Evolutionary conservation across 2,329 filamentous ascomycete species (phyloP).

Genomic region (Nakataea oryzae): DNA sequence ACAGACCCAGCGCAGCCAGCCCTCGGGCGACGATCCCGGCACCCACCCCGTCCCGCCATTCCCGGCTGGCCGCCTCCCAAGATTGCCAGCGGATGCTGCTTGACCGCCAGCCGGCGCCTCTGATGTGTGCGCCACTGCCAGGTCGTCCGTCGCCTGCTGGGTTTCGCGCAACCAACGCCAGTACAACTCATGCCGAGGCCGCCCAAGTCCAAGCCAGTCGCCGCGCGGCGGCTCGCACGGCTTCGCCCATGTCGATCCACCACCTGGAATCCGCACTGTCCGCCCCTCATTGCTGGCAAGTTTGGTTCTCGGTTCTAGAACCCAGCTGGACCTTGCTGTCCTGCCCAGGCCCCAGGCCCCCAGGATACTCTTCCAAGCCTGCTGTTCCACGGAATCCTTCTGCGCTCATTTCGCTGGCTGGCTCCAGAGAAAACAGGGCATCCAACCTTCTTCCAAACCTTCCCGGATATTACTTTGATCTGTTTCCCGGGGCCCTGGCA

Average conservation of each 20-base stretch:
- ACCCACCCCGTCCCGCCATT: neutral
- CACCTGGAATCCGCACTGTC: neutral
- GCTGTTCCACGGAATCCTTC: neutral
- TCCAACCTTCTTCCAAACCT: neutral
- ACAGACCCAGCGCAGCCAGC: too few species aligned
- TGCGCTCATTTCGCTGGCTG: neutral
- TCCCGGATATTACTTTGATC: neutral
- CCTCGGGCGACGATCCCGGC: neutral
- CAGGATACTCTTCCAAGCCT: neutral
- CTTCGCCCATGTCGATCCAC: neutral
- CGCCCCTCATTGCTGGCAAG: neutral
- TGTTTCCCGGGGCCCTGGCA: neutral
- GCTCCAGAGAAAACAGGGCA: neutral
- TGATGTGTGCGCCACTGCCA: neutral
- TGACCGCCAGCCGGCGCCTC: neutral
- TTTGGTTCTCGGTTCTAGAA: neutral
- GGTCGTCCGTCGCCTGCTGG: too few species aligned
- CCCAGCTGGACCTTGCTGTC: too few species aligned
- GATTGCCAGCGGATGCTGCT: neutral
- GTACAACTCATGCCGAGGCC: too few species aligned
- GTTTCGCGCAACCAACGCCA: too few species aligned
- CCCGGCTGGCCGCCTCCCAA: neutral
- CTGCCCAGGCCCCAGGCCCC: too few species aligned
- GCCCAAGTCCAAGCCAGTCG: neutral
- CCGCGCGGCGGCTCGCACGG: neutral